Percentiles rank a stretch among this genome's conserved stretches.
phyloP scores from a whole-genome alignment of 1,284 basidiomycete species.

The Caloboletus firmus region DNA sequence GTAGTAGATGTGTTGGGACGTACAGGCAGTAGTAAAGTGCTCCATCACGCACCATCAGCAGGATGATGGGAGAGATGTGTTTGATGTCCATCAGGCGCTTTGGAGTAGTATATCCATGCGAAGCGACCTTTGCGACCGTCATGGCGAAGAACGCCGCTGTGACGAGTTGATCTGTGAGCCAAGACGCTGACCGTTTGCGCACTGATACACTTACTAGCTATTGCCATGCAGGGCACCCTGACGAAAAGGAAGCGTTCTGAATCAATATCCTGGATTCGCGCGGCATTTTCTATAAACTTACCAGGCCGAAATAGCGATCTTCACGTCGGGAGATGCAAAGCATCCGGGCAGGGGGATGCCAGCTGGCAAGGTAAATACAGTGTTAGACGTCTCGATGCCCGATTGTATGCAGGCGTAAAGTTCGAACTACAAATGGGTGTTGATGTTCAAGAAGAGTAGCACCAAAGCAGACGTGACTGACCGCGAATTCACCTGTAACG shows the following conservation, averaged over 20 bases:
- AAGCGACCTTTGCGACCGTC: conserved; percentile 1
- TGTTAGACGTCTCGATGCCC: neutral
- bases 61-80: conserved; percentile 4
- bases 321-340: neutral
- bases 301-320: neutral
- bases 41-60: conserved; percentile 7
- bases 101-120: neutral
- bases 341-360: conserved; percentile 4
- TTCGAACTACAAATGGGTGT: conserved; percentile 1
- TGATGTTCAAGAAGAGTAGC: neutral
- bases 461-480: neutral
- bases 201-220: neutral
- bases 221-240: conserved; percentile 3
- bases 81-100: neutral
- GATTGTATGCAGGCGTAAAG: neutral
- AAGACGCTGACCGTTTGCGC: neutral
- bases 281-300: neutral
- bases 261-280: neutral
- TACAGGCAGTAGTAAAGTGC: conserved; percentile 8
- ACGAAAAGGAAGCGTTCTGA: neutral
- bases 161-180: neutral
- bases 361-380: neutral
- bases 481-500: neutral
- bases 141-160: conserved; percentile 7
- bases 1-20: neutral